A percentile compares a stretch with the other conserved stretches of the same genome.
Conservation (phyloP, 2,329 filamentous ascomycete genomes). For the Pseudogymnoascus sp. region DNA sequence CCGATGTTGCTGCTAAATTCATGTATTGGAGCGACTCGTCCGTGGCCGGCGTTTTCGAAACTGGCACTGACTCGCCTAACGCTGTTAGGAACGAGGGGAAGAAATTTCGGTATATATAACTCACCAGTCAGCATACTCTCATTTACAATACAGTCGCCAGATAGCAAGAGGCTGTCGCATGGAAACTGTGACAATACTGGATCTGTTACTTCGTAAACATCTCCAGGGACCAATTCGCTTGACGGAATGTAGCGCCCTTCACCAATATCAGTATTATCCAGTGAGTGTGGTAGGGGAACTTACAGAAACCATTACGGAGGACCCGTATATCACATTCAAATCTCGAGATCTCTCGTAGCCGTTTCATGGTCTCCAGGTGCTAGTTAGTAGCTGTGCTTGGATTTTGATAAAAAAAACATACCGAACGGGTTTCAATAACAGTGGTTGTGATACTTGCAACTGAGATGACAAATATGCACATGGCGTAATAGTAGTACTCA, state of each 20-base stretch:
- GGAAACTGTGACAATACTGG: slow-evolving; percentile 81
- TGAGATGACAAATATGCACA: slow-evolving; percentile 91
- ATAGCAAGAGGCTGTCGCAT: slow-evolving; percentile 82
- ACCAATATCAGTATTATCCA: neutral
- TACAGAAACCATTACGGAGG: slow-evolving; percentile 87
- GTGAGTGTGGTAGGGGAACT: slow-evolving; percentile 22
- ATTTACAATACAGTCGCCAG: slow-evolving; percentile 95
- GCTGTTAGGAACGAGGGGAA: slow-evolving; percentile 14
- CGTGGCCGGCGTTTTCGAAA: slow-evolving; percentile 80
- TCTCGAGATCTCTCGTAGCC: slow-evolving; percentile 80
- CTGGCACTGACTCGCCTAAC: slow-evolving; percentile 83
- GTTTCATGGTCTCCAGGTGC: slow-evolving; percentile 63
- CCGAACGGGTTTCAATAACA: slow-evolving; percentile 77
- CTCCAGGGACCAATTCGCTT: slow-evolving; percentile 82
- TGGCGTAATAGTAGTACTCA: slow-evolving; percentile 95
- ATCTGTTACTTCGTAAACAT: slow-evolving; percentile 95
- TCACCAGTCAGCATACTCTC: slow-evolving; percentile 91
- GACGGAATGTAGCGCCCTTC: slow-evolving; percentile 76
- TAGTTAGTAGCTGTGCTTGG: slow-evolving; percentile 15
- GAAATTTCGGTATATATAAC: slow-evolving; percentile 11
- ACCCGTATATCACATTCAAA: slow-evolving; percentile 96
- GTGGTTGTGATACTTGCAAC: slow-evolving; percentile 85
- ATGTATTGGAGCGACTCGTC: slow-evolving; percentile 70
- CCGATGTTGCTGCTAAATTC: slow-evolving; percentile 70
- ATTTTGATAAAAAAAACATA: slow-evolving; percentile 32